Evolutionary conservation across 192 early-diverging fungal genomes (phyloP).

Genomic region (Chytriomyces confervae): DNA sequence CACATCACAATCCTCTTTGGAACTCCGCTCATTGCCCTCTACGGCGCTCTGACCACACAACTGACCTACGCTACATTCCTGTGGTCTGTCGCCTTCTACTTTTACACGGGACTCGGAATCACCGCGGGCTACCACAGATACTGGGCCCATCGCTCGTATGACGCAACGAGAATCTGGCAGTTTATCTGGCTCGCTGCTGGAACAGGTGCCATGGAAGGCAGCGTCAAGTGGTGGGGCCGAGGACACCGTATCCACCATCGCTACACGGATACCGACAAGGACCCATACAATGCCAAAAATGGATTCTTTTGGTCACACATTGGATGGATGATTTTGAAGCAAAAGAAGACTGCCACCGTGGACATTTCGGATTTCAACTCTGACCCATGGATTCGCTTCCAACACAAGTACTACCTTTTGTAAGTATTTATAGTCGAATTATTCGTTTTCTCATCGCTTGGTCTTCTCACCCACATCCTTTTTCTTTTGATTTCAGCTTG

Average conservation of each 20-base stretch:
- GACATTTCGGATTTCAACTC: slow-evolving; percentile 55
- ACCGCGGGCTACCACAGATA: slow-evolving; percentile 72
- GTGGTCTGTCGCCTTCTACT: slow-evolving; percentile 76
- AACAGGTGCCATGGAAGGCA: slow-evolving; percentile 53
- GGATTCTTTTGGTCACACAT: slow-evolving; percentile 61
- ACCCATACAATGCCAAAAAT: slow-evolving; percentile 58
- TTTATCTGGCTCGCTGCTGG: slow-evolving; percentile 46
- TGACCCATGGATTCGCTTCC: slow-evolving; percentile 53
- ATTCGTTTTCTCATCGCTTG: not conserved
- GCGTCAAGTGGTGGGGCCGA: slow-evolving; percentile 61
- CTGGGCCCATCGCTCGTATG: slow-evolving; percentile 60
- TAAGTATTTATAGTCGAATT: not conserved
- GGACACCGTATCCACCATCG: slow-evolving; percentile 60
- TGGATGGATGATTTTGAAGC: slow-evolving; percentile 57
- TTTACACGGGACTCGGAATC: slow-evolving; percentile 77
- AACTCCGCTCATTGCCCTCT: slow-evolving; percentile 80
- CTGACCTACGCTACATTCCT: slow-evolving; percentile 71
- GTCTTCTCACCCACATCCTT: not conserved
- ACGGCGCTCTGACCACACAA: slow-evolving; percentile 76
- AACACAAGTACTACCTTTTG: slow-evolving; percentile 55
- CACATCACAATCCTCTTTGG: slow-evolving; percentile 36
- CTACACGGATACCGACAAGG: slow-evolving; percentile 60
- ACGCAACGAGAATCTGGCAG: slow-evolving; percentile 48
- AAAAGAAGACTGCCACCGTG: slow-evolving; percentile 40
- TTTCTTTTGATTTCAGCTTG: slow-evolving; percentile 41